phyloP scores from a whole-genome alignment of 179 eudicot species.

The Gypsophila paniculata region DNA sequence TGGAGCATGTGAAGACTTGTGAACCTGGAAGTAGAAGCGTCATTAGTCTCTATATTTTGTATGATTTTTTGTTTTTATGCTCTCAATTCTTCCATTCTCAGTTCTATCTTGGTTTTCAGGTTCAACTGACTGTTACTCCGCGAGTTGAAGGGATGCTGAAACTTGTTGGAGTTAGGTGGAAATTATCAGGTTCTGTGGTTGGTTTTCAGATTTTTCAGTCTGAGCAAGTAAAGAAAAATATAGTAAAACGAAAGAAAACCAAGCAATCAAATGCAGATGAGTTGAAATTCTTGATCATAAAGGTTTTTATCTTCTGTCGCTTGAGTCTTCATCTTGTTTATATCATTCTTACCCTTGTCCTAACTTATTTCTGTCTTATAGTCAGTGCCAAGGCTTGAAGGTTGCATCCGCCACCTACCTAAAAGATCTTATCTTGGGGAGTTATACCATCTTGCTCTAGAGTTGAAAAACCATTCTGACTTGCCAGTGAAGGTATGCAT shows the following conservation, averaged over 20 bases:
- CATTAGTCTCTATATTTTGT: constrained; percentile 1
- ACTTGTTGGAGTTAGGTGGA: constrained; percentile 90
- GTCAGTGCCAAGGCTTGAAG: constrained; percentile 86
- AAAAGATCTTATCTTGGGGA: constrained; percentile 73
- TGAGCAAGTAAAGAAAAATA: constrained; percentile 48
- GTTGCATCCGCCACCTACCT: constrained; percentile 58
- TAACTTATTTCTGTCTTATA: constrained; percentile 23
- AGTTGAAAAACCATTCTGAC: constrained; percentile 65
- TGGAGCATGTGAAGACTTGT: neutral
- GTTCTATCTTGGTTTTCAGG: constrained; percentile 39
- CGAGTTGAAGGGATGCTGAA: constrained; percentile 66
- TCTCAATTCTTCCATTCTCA: constrained; percentile 11
- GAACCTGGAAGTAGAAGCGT: constrained; percentile 3
- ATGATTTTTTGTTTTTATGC: neutral
- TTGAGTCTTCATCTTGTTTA: constrained; percentile 9
- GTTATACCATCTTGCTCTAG: constrained; percentile 63
- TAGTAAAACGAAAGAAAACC: constrained; percentile 46
- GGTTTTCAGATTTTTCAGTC: constrained; percentile 64
- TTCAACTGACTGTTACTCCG: constrained; percentile 67
- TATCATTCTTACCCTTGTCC: constrained; percentile 1
- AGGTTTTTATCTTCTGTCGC: constrained; percentile 45
- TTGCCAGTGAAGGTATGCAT: constrained; percentile 64
- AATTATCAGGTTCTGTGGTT: constrained; percentile 75
- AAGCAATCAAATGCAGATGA: constrained; percentile 40
- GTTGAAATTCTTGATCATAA: constrained; percentile 71